phyloP scores from a whole-genome alignment of 352 stramenopile species.

The Blastocystis sp. region DNA sequence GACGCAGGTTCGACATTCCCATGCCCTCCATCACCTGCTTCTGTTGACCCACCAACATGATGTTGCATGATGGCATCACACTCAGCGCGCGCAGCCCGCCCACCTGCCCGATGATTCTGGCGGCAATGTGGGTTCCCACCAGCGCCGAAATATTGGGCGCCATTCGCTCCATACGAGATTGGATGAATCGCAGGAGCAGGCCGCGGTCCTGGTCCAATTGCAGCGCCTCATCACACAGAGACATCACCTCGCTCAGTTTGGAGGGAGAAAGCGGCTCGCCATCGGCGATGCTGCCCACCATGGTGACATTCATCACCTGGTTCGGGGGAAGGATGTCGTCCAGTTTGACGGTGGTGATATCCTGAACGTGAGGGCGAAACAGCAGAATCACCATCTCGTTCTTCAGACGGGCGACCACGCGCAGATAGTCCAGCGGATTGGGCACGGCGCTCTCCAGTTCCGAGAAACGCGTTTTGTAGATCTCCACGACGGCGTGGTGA shows the following conservation, averaged over 20 bases:
- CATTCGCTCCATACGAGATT: conserved; percentile 85
- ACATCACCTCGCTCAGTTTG: conserved; percentile 79
- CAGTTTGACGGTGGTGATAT: conserved; percentile 85
- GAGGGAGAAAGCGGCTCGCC: conserved; percentile 79
- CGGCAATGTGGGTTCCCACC: conserved; percentile 88
- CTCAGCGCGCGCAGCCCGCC: conserved; percentile 88
- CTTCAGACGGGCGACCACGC: conserved; percentile 84
- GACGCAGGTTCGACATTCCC: conserved; percentile 74
- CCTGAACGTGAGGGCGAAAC: conserved; percentile 73
- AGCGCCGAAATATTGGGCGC: conserved; percentile 88
- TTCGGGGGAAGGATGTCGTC: conserved; percentile 85
- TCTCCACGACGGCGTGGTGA: conserved; percentile 84
- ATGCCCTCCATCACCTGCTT: conserved; percentile 68
- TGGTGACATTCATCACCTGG: conserved; percentile 88
- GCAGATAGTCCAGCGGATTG: conserved; percentile 85
- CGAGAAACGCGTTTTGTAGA: conserved; percentile 88
- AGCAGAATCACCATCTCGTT: conserved; percentile 81
- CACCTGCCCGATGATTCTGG: conserved; percentile 87
- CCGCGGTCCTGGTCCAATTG: conserved; percentile 81
- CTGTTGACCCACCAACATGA: conserved; percentile 80
- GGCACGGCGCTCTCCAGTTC: conserved; percentile 88
- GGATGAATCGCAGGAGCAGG: conserved; percentile 85
- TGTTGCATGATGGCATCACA: conserved; percentile 92
- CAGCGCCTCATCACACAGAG: conserved; percentile 82
- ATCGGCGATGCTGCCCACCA: conserved; percentile 85